These are phyloP conservation scores for Scheffersomyces quercinus DNA, from an alignment of 1,139 yeast genomes.

Conservation along the genomic window DNA sequence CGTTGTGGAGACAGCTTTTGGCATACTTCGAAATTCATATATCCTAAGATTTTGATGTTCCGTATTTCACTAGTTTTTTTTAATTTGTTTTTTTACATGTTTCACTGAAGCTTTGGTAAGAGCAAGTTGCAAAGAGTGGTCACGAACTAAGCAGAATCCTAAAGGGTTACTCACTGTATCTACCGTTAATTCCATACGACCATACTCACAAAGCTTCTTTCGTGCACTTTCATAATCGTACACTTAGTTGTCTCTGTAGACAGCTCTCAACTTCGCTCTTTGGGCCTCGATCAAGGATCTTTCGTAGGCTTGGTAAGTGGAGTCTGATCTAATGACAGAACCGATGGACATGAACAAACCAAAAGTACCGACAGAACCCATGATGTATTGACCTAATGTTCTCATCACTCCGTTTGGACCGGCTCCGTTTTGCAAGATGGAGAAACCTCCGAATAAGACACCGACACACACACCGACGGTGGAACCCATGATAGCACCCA, in stretches of 20 bases:
- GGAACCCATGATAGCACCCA: conserved; percentile 97
- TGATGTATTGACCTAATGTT: conserved; percentile 93
- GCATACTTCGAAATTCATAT: too few relatives aligned
- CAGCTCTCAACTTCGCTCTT: conserved; percentile 36
- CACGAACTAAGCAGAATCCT: too few relatives aligned
- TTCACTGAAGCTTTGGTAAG: too few relatives aligned
- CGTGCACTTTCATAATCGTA: too few relatives aligned
- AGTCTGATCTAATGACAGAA: conserved; percentile 83
- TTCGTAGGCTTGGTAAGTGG: conserved; percentile 45
- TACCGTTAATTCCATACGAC: too few relatives aligned
- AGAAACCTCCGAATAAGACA: conserved; percentile 88
- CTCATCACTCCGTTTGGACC: conserved; percentile 99
- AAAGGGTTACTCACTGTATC: too few relatives aligned
- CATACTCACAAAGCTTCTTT: too few relatives aligned
- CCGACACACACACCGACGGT: conserved; percentile 97
- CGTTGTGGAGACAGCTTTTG: too few relatives aligned
- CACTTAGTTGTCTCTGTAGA: conserved; percentile 14
- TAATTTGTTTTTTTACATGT: too few relatives aligned
- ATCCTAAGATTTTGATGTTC: too few relatives aligned
- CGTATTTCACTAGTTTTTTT: too few relatives aligned
- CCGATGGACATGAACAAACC: conserved; percentile 96
- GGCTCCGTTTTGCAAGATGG: conserved; percentile 89
- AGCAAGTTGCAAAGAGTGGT: too few relatives aligned
- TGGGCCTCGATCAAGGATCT: conserved; percentile 38
- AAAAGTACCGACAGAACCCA: conserved; percentile 96